These are phyloP conservation scores for Thermothielavioides terrestris DNA, from an alignment of 495 filamentous ascomycete species.

Conservation along the genomic window DNA sequence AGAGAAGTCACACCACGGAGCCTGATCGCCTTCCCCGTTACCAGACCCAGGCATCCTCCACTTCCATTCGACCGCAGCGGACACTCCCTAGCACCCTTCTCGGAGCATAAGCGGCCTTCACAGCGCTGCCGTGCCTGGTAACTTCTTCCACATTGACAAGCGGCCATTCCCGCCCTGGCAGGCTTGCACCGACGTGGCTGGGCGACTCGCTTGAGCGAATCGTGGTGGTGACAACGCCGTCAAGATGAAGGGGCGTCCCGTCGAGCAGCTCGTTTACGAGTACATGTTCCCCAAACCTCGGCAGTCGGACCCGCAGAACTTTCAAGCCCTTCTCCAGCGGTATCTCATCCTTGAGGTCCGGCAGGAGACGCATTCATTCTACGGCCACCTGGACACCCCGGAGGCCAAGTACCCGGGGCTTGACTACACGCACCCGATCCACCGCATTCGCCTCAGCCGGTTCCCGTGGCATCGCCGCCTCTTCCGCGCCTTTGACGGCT, in stretches of 20 bases:
- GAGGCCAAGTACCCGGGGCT: conserved; percentile 89
- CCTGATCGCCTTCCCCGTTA: not conserved
- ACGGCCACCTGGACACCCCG: conserved; percentile 72
- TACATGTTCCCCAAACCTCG: conserved; percentile 47
- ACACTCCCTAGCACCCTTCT: not conserved
- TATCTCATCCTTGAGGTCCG: conserved; percentile 84
- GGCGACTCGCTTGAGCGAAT: not conserved
- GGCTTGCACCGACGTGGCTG: too few species aligned
- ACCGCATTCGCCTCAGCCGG: conserved; percentile 74
- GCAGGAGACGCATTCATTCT: conserved; percentile 74
- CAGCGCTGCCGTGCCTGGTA: too few species aligned
- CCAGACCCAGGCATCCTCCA: not conserved
- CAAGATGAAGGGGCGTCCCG: conserved; percentile 46
- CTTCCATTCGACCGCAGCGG: too few species aligned
- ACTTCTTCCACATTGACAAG: too few species aligned
- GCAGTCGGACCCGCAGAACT: conserved; percentile 42
- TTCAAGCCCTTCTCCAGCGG: conserved; percentile 44
- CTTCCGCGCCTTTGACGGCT: conserved; percentile 72
- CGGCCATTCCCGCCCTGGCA: too few species aligned
- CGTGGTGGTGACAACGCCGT: not conserved
- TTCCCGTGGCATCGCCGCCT: conserved; percentile 74
- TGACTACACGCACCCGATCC: conserved; percentile 71
- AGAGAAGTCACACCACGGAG: too few species aligned
- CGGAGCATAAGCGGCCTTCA: not conserved
- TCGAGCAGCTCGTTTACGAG: conserved; percentile 49